These are phyloP conservation scores for Fereydounia khargensis DNA, from an alignment of 1,284 basidiomycete genomes.

Conservation along the genomic window DNA sequence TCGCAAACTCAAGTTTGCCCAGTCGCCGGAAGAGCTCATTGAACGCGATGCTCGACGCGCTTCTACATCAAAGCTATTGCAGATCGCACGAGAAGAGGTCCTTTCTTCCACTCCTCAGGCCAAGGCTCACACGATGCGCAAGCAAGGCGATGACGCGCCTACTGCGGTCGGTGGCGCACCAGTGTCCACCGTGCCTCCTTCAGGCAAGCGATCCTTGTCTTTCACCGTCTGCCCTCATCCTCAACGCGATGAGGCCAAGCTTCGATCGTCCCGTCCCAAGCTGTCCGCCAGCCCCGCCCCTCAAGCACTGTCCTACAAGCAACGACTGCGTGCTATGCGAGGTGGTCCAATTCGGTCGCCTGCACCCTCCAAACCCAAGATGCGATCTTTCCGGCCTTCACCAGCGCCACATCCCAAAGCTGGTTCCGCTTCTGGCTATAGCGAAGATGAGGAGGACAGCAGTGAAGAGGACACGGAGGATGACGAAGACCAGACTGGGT, in stretches of 20 bases:
- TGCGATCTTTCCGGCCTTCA: conserved; percentile 2
- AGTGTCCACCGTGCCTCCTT: background rate
- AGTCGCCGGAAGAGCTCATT: background rate
- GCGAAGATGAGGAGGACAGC: conserved; percentile 23
- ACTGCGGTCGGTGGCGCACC: background rate
- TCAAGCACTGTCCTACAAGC: conserved; percentile 17
- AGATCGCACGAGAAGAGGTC: background rate
- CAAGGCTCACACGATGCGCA: background rate
- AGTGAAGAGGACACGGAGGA: conserved; percentile 7
- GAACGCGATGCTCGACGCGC: background rate
- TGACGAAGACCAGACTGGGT: conserved; percentile 1
- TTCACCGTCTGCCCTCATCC: conserved; percentile 27
- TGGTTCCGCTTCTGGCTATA: conserved; percentile 22
- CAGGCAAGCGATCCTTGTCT: conserved; percentile 4
- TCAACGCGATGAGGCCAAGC: conserved; percentile 8
- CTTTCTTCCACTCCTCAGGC: background rate
- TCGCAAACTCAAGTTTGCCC: background rate
- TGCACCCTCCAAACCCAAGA: conserved; percentile 5
- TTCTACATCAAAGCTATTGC: too few relatives aligned
- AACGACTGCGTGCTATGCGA: conserved; percentile 18
- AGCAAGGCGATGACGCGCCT: background rate
- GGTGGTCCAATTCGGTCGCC: conserved; percentile 30
- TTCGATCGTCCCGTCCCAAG: conserved; percentile 5
- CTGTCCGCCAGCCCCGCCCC: conserved; percentile 31
- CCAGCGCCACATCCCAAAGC: too few relatives aligned